These are phyloP conservation scores for Paraphaeosphaeria sporulosa DNA, from an alignment of 2,329 filamentous ascomycete species.

Conservation along the genomic window DNA sequence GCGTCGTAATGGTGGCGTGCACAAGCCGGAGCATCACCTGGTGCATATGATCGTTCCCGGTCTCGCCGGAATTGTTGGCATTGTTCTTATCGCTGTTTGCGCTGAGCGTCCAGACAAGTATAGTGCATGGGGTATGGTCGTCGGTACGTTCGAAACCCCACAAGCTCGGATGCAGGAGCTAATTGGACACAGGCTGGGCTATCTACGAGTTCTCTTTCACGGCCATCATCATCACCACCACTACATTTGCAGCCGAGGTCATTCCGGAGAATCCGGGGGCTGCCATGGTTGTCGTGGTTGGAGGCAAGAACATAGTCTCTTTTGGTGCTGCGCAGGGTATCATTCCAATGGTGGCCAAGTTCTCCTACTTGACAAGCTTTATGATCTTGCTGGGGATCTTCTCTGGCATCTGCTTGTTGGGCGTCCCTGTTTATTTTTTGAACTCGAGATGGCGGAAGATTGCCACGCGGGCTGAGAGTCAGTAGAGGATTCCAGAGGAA, in stretches of 20 bases:
- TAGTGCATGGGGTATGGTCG: background rate
- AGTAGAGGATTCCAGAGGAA: no score
- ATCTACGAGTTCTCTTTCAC: conserved; percentile 1
- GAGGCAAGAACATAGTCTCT: background rate
- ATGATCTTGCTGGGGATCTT: background rate
- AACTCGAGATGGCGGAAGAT: background rate
- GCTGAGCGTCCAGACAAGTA: background rate
- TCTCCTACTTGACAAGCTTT: background rate
- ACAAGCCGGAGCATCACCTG: conserved; percentile 1
- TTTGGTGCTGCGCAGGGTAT: conserved; percentile 4
- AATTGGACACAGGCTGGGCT: background rate
- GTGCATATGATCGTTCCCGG: background rate
- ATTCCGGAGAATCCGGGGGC: background rate
- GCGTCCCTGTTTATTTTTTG: background rate
- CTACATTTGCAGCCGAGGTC: background rate
- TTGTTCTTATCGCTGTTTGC: background rate
- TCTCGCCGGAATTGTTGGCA: background rate
- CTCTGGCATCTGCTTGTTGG: background rate
- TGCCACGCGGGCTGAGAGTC: background rate
- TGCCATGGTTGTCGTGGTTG: background rate
- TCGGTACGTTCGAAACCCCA: background rate
- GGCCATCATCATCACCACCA: background rate
- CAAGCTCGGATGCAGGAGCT: background rate
- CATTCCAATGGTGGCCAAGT: background rate
- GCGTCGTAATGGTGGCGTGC: background rate